Conservation (phyloP, 768 basidiomycete species). For the Xerocomus spinulosus region DNA sequence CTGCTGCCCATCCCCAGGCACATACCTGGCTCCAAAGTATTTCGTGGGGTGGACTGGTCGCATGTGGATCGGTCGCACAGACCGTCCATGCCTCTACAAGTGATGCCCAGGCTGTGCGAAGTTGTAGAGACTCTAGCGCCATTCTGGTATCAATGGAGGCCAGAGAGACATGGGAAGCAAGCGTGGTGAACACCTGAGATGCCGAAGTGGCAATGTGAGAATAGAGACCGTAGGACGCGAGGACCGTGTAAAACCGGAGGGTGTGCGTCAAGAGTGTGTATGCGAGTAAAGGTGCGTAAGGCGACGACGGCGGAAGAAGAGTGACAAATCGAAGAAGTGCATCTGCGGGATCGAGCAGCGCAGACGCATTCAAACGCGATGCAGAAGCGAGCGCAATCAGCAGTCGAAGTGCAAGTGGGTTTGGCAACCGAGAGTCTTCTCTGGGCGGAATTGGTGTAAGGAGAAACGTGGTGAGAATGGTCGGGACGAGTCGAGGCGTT, state of each 20-base stretch:
- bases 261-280: constrained; percentile 50
- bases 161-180: constrained; percentile 41
- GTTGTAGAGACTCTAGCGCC: constrained; percentile 2
- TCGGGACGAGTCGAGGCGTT: constrained; percentile 49
- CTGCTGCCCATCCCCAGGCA: constrained; percentile 72
- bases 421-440: constrained; percentile 32
- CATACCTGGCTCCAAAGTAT: constrained; percentile 84
- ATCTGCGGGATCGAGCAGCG: constrained; percentile 54
- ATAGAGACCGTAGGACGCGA: constrained; percentile 79
- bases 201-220: constrained; percentile 63
- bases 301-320: constrained; percentile 44
- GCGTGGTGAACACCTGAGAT: constrained; percentile 45
- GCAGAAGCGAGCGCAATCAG: constrained; percentile 54
- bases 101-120: constrained; percentile 51
- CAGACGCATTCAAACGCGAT: constrained; percentile 63
- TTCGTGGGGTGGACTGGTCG: constrained; percentile 80
- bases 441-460: constrained; percentile 45
- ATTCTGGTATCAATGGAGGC: constrained; percentile 18
- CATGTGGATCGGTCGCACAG: constrained; percentile 89
- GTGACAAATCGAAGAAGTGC: constrained; percentile 70
- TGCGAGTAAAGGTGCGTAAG: constrained; percentile 35
- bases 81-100: constrained; percentile 69
- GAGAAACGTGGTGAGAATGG: constrained; percentile 53
- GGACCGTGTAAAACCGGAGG: constrained; percentile 55
- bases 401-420: constrained; percentile 50